Conservation (phyloP, 2,329 filamentous ascomycete genomes). For the Exophiala lecanii-corni region DNA sequence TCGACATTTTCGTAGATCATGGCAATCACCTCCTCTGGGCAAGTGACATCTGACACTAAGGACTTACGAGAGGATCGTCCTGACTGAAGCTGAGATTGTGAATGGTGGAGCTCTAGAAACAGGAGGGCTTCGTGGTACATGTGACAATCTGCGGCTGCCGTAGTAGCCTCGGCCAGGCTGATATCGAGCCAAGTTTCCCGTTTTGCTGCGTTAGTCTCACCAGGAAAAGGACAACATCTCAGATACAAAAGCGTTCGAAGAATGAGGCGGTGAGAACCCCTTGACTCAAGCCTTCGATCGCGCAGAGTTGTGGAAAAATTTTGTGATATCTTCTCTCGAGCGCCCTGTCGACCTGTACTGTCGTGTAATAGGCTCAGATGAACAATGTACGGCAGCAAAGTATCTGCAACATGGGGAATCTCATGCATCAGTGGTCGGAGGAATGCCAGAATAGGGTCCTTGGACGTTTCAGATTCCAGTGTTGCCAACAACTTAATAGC, state of each 20-base stretch:
- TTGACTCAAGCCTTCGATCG: slow-evolving; percentile 34
- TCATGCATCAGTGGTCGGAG: slow-evolving; percentile 62
- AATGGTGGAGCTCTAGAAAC: slow-evolving; percentile 69
- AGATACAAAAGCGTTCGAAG: slow-evolving; percentile 81
- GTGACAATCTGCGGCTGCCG: slow-evolving; percentile 69
- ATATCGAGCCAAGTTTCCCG: slow-evolving; percentile 81
- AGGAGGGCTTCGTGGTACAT: slow-evolving; percentile 85
- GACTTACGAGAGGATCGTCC: slow-evolving; percentile 58
- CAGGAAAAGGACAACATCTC: slow-evolving; percentile 69
- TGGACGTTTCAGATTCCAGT: slow-evolving; percentile 55
- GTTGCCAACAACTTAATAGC: slow-evolving; percentile 57
- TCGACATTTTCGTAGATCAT: slow-evolving; percentile 87
- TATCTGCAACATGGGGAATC: slow-evolving; percentile 65
- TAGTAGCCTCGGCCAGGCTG: slow-evolving; percentile 65
- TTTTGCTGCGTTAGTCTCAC: slow-evolving; percentile 73
- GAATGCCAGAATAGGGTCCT: slow-evolving; percentile 65
- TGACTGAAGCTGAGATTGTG: slow-evolving; percentile 45
- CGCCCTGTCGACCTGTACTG: slow-evolving; percentile 52
- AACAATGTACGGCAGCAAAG: slow-evolving; percentile 75
- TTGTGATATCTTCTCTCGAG: slow-evolving; percentile 62
- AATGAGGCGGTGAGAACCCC: slow-evolving; percentile 65
- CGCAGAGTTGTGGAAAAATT: slow-evolving; percentile 54
- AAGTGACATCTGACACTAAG: slow-evolving; percentile 50
- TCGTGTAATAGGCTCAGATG: slow-evolving; percentile 70
- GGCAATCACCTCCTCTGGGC: slow-evolving; percentile 66